Base-by-base conservation (phyloP, 2,329 filamentous ascomycete species). In the Alternaria hordeiaustralica region DNA sequence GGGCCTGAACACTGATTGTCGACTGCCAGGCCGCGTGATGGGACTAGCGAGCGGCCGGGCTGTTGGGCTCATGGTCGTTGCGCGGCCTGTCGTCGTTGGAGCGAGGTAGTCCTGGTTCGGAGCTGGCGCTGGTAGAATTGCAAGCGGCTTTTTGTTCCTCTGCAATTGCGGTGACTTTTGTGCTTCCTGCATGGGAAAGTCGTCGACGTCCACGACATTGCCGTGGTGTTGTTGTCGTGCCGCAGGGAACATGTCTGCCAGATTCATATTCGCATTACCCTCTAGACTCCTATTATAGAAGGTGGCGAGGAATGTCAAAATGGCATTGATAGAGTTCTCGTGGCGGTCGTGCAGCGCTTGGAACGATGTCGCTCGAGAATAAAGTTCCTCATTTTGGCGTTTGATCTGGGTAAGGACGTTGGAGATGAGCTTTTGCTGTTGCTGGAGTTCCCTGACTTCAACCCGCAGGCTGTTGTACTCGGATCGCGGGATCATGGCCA, bases 291-390 rank as follows among this genome's bases (percentile, higher is more conserved):
- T 91, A 67, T 97, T 92, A 82, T 98, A 99, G 45, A 99, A 95
- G 12, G 96, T 98, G 49, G 95, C 96, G 20, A 99, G 86, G 79
- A 99, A 98, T 54, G 94, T 97, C 45, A 99, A 86, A 66, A 99
- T 98, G n/a, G 95, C 95, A 75, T 97, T 98, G 81, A 99, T 98
- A 0, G 95, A 97, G 77, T 95, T 97, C 78, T 99, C 96, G 75
- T 99, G 96, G n/a, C 96, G 90, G 71, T 95, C 94, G 75, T 98
- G 95, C 76, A 97, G 89, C 63, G 89, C 92, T 79, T 98, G 94
- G 77, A 97, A 97, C 61, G 92, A 90, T 47, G 92, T 87, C 0
- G 95, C 94, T 79, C 97, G 94, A 60, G 92, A 91, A 74, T 94
- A 96, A 28, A 97, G 87, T 65, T 95, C 90, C 65, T 93, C 90